Evolutionary conservation across 176 grass and related monocot species (phyloP).

Genomic region (Aegilops tauschii): DNA sequence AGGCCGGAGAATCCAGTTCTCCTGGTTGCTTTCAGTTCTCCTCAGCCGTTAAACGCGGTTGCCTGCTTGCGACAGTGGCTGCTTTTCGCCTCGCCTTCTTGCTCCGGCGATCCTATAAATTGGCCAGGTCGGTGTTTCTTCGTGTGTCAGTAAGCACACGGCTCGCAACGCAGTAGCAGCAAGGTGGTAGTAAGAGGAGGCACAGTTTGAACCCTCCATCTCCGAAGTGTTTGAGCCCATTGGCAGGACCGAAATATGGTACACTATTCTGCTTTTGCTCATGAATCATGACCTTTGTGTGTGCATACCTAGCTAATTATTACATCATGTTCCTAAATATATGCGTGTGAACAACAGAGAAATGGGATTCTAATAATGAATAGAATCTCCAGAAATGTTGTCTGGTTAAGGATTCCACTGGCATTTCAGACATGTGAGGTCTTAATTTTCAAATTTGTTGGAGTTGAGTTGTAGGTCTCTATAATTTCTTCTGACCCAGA

Average conservation of each 20-base stretch:
- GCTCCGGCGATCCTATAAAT: conserved; percentile 43
- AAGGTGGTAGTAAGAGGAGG: neutral
- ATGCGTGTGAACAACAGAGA: neutral
- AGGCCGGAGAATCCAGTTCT: conserved; percentile 40
- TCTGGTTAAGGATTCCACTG: neutral
- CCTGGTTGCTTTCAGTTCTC: conserved; percentile 39
- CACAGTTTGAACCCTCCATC: neutral
- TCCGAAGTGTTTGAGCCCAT: neutral
- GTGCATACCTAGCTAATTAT: neutral
- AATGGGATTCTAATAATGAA: neutral
- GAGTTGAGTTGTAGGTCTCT: neutral
- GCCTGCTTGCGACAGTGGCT: conserved; percentile 13
- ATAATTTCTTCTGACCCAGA: no score
- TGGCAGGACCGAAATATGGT: conserved; percentile 18
- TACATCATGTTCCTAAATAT: neutral
- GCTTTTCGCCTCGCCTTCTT: neutral
- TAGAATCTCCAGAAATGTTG: neutral
- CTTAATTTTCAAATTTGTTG: no score
- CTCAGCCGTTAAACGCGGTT: conserved; percentile 15
- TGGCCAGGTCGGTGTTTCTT: conserved; percentile 11
- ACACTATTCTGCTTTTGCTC: neutral
- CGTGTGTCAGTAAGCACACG: neutral
- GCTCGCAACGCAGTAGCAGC: neutral
- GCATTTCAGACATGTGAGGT: no score
- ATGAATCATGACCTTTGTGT: neutral